Evolutionary conservation across 129 eudicot genomes (phyloP).

Genomic region (Kitagawia praeruptora): DNA sequence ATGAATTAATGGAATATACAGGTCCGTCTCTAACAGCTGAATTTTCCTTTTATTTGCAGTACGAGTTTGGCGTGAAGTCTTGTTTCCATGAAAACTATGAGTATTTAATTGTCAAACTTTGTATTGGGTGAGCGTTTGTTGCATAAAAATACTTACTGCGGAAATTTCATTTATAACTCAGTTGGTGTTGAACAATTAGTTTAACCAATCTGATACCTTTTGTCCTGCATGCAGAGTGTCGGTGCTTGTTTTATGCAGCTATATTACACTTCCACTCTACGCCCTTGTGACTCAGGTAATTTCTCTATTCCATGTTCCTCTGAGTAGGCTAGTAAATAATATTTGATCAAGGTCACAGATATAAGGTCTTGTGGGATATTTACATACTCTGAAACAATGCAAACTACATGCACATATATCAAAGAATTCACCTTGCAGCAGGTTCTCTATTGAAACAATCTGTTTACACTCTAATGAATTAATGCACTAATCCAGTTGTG

Average conservation of each 20-base stretch:
- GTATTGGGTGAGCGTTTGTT: constrained; percentile 49
- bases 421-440: no score
- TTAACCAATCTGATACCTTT: not conserved
- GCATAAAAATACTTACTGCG: not conserved
- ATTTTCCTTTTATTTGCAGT: constrained; percentile 42
- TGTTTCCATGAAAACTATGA: constrained; percentile 60
- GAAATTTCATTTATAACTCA: not conserved
- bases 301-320: not conserved
- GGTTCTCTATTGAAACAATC: no score
- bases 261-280: constrained; percentile 83
- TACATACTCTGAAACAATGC: not conserved
- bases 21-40: not conserved
- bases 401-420: no score
- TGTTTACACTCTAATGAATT: no score
- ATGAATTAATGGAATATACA: not conserved
- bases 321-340: not conserved
- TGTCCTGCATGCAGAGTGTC: constrained; percentile 40
- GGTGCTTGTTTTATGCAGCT: constrained; percentile 73
- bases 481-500: no score
- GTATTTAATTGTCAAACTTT: constrained; percentile 41
- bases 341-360: not conserved
- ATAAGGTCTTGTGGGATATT: not conserved
- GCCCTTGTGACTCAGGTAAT: constrained; percentile 90
- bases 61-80: constrained; percentile 53
- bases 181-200: not conserved